These are phyloP conservation scores for Populus pruinosa DNA, from an alignment of 345 rosid species.

Conservation along the genomic window DNA sequence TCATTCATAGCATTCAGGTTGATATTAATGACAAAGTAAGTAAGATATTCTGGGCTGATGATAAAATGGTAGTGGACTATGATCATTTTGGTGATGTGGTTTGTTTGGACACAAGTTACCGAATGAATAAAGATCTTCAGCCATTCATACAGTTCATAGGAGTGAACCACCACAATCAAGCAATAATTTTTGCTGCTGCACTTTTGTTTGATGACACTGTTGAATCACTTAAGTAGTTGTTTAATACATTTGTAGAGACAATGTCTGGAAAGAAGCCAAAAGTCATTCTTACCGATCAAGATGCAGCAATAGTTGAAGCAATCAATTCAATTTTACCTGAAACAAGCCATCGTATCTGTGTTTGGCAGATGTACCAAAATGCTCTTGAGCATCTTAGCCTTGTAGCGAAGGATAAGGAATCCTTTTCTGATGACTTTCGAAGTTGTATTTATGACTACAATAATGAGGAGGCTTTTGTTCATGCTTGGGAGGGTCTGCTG, in stretches of 20 bases:
- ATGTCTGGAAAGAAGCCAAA: conserved; percentile 43
- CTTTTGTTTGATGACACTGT: conserved; percentile 37
- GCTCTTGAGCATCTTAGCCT: conserved; percentile 31
- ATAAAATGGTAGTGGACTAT: conserved; percentile 29
- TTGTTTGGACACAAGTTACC: conserved; percentile 33
- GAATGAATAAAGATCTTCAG: conserved; percentile 25
- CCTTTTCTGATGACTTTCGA: conserved; percentile 25
- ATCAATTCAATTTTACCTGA: conserved; percentile 32
- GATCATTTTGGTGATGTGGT: conserved; percentile 36
- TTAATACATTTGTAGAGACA: conserved; percentile 28
- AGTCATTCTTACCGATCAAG: conserved; percentile 39
- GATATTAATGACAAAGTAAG: conserved; percentile 36
- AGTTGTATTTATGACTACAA: background rate
- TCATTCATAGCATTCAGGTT: conserved; percentile 26
- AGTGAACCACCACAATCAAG: conserved; percentile 38
- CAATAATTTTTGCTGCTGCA: conserved; percentile 32
- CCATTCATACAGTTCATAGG: conserved; percentile 38
- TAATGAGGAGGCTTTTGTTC: background rate
- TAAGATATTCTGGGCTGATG: conserved; percentile 44
- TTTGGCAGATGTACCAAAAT: conserved; percentile 41
- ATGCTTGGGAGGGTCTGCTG: conserved; percentile 1
- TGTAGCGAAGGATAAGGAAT: conserved; percentile 9
- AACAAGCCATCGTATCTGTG: conserved; percentile 21
- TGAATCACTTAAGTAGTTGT: conserved; percentile 34
- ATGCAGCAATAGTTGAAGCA: conserved; percentile 31